phyloP scores from a whole-genome alignment of 768 basidiomycete species.

The Grammothele lineata region DNA sequence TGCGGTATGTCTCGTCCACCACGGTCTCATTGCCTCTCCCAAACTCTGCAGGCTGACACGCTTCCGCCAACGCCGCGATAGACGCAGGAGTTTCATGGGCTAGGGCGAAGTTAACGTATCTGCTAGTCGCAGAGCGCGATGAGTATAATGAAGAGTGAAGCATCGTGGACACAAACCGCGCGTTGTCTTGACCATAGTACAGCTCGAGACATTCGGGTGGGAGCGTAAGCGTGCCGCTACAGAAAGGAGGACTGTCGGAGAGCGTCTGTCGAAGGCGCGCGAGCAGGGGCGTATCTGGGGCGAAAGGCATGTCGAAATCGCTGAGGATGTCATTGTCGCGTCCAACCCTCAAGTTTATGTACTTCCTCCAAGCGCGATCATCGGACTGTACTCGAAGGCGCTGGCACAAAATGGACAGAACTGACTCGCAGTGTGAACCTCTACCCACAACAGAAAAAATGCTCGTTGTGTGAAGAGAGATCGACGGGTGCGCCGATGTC shows the following conservation, averaged over 20 bases:
- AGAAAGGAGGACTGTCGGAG: not conserved
- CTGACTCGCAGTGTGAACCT: too few relatives aligned
- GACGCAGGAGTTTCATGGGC: not conserved
- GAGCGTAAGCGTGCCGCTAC: not conserved
- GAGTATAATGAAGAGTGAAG: not conserved
- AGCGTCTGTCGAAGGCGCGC: too few relatives aligned
- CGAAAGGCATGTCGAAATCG: too few relatives aligned
- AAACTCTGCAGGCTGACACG: slow-evolving; percentile 22
- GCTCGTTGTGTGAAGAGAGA: too few relatives aligned
- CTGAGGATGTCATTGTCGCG: too few relatives aligned
- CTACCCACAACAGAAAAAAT: too few relatives aligned
- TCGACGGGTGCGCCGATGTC: too few relatives aligned
- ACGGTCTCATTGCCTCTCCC: slow-evolving; percentile 16
- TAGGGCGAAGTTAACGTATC: not conserved
- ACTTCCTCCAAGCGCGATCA: too few relatives aligned
- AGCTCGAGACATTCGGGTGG: not conserved
- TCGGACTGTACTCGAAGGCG: too few relatives aligned
- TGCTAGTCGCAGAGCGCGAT: not conserved
- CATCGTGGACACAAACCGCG: not conserved
- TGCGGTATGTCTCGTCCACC: slow-evolving; percentile 22
- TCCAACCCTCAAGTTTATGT: too few relatives aligned
- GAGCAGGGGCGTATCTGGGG: too few relatives aligned
- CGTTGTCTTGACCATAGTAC: not conserved
- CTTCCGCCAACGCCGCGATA: slow-evolving; percentile 7
- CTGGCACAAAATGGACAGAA: too few relatives aligned